Conservation (phyloP, 371 early-diverging fungal genomes). For the Syncephalastrum racemosum region DNA sequence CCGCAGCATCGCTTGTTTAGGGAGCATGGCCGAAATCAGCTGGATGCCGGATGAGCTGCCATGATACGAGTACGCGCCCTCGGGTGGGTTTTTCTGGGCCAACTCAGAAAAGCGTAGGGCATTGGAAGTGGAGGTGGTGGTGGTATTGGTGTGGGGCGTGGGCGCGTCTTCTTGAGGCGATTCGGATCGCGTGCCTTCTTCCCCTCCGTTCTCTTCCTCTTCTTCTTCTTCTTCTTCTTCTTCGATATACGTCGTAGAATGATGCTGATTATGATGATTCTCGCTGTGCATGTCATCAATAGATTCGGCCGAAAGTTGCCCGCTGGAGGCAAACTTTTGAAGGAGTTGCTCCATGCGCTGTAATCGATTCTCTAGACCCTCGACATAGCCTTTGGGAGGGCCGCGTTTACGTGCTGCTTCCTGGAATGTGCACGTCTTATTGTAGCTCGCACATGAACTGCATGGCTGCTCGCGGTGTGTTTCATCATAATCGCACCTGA, state of each 20-base stretch:
- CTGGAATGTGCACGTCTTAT: constrained; percentile 15
- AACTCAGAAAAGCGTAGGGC: not conserved
- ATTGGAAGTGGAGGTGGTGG: not conserved
- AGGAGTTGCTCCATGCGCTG: constrained; percentile 21
- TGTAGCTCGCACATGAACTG: constrained; percentile 17
- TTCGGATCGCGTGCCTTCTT: not conserved
- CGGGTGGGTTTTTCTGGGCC: not conserved
- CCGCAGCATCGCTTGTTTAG: too few species aligned
- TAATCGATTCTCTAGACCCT: constrained; percentile 19
- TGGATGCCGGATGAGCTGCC: constrained; percentile 46
- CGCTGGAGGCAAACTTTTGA: constrained; percentile 28
- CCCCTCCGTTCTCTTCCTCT: not conserved
- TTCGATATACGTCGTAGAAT: not conserved
- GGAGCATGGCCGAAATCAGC: constrained; percentile 12
- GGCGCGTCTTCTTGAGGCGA: not conserved
- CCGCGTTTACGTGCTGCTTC: constrained; percentile 41
- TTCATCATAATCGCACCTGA: constrained; percentile 19
- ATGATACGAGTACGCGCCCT: constrained; percentile 19
- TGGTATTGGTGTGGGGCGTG: not conserved
- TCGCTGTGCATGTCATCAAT: constrained; percentile 1
- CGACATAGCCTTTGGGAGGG: constrained; percentile 47
- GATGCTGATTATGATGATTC: too few species aligned
- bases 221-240: not conserved
- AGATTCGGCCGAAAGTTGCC: constrained; percentile 23
- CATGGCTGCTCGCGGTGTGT: constrained; percentile 10